Percentiles rank a stretch among this genome's conserved stretches.
phyloP scores from a whole-genome alignment of 1,284 basidiomycete species.

The Baeospora myosura region DNA sequence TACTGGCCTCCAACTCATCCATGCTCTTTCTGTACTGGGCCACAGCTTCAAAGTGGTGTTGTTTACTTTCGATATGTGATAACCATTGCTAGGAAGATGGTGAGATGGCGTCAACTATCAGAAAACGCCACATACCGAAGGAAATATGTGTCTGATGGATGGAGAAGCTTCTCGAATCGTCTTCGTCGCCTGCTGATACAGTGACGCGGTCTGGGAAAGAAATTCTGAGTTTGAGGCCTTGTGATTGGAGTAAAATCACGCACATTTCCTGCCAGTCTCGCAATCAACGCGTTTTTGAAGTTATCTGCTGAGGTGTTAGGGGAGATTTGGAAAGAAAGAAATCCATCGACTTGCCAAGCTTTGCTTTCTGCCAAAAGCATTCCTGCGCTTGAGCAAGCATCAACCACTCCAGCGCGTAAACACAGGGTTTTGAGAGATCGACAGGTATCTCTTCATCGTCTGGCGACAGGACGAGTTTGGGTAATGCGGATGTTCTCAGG shows the following conservation, averaged over 20 bases:
- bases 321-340: conserved; percentile 4
- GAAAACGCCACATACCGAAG: conserved; percentile 35
- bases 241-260: conserved; percentile 6
- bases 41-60: conserved; percentile 83
- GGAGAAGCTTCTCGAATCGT: conserved; percentile 45
- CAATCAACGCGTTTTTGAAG: conserved; percentile 80
- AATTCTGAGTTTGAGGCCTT: conserved; percentile 3
- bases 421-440: conserved; percentile 61
- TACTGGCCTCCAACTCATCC: conserved; percentile 83
- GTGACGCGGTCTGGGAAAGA: conserved; percentile 47
- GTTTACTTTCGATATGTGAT: conserved; percentile 78
- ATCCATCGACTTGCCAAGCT: conserved; percentile 51
- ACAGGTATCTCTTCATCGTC: conserved; percentile 46
- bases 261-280: conserved; percentile 78
- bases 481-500: conserved; percentile 51
- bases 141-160: conserved; percentile 41
- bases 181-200: conserved; percentile 55
- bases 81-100: conserved; percentile 60
- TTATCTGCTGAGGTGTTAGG: conserved; percentile 40
- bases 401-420: conserved; percentile 65
- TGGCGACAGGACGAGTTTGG: conserved; percentile 45
- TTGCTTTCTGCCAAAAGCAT: conserved; percentile 93
- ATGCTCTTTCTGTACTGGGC: conserved; percentile 86
- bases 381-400: conserved; percentile 96
- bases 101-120: conserved; percentile 5